These are phyloP conservation scores for Nepenthes gracilis DNA, from an alignment of 148 eudicot species.

Conservation along the genomic window DNA sequence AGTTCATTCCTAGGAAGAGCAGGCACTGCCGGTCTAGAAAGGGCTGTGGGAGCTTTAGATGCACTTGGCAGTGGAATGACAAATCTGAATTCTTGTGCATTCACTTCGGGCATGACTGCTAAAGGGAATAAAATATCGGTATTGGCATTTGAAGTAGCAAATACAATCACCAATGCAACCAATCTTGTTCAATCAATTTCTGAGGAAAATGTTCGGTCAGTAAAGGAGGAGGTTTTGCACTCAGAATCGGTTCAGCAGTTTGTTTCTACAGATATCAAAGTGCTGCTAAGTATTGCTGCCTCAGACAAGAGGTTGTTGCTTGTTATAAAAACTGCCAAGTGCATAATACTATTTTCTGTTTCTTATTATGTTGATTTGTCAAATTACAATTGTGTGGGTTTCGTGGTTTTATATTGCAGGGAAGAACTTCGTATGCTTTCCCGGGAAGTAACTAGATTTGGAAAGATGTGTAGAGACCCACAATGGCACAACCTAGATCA, in stretches of 20 bases:
- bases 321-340: not conserved
- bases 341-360: not conserved
- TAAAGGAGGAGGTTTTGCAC: slow-evolving; percentile 54
- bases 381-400: too few relatives aligned
- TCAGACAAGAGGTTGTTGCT: slow-evolving; percentile 66
- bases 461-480: slow-evolving; percentile 84
- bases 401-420: slow-evolving; percentile 28
- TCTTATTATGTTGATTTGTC: too few relatives aligned
- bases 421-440: slow-evolving; percentile 71
- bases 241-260: slow-evolving; percentile 67
- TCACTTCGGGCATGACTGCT: slow-evolving; percentile 50
- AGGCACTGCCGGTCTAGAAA: slow-evolving; percentile 64
- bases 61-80: slow-evolving; percentile 87
- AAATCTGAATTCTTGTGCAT: slow-evolving; percentile 69
- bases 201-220: slow-evolving; percentile 41
- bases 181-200: slow-evolving; percentile 70
- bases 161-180: slow-evolving; percentile 69
- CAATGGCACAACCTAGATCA: slow-evolving; percentile 89
- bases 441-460: slow-evolving; percentile 82
- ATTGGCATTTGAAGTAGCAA: slow-evolving; percentile 92
- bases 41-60: slow-evolving; percentile 86
- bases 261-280: slow-evolving; percentile 66
- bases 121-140: slow-evolving; percentile 69
- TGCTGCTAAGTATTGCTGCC: slow-evolving; percentile 67
- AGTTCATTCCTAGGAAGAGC: slow-evolving; percentile 83